Percentiles rank a stretch among this genome's conserved stretches.
These are phyloP conservation scores for Candida pseudoglaebosa DNA, from an alignment of 805 yeast genomes.

Conservation along the genomic window DNA sequence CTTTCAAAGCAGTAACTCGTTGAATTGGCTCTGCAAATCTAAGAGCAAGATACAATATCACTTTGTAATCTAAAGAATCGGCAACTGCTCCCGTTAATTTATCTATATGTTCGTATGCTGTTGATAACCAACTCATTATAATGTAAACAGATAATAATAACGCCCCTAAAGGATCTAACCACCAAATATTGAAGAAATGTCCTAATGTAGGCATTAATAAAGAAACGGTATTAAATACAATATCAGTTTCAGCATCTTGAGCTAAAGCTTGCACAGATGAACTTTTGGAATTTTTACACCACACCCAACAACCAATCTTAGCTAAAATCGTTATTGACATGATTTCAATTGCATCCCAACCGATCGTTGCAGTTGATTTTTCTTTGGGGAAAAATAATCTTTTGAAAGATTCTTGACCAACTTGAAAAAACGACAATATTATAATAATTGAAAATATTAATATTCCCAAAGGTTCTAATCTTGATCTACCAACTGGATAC, in stretches of 20 bases:
- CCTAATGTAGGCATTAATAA: constrained; percentile 68
- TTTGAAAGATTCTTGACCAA: constrained; percentile 59
- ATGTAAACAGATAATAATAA: constrained; percentile 57
- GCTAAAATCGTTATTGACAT: constrained; percentile 61
- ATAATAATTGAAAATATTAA: constrained; percentile 69
- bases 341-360: constrained; percentile 47
- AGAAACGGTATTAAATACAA: constrained; percentile 68
- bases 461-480: constrained; percentile 77
- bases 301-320: constrained; percentile 57
- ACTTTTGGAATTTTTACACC: constrained; percentile 59
- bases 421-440: constrained; percentile 67
- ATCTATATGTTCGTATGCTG: constrained; percentile 67
- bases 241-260: constrained; percentile 78
- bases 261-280: constrained; percentile 75
- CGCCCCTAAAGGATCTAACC: constrained; percentile 78
- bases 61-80: constrained; percentile 56
- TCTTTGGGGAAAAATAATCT: constrained; percentile 40
- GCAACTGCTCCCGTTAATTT: constrained; percentile 76
- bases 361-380: constrained; percentile 42
- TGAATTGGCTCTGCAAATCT: constrained; percentile 67
- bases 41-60: constrained; percentile 60
- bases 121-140: constrained; percentile 57
- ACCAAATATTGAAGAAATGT: constrained; percentile 49
- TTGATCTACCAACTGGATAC: constrained; percentile 68
- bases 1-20: constrained; percentile 61